Evolutionary conservation across 2,329 filamentous ascomycete species (phyloP).

Genomic region (Bipolaris zeicola): DNA sequence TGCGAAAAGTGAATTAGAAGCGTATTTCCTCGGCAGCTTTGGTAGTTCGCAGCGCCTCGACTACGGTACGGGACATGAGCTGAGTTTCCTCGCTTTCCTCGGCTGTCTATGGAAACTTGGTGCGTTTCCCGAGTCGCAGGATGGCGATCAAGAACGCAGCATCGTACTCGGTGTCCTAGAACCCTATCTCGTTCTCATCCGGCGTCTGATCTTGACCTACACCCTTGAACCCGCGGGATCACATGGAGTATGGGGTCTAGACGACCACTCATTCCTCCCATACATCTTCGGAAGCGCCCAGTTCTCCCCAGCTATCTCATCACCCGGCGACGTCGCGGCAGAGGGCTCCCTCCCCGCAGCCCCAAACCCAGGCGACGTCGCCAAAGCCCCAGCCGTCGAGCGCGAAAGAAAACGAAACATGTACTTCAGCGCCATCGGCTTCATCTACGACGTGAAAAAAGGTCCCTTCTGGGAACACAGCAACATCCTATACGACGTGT

Average conservation of each 20-base stretch:
- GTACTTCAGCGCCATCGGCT: constrained; percentile 95
- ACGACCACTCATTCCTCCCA: constrained; percentile 91
- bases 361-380: constrained; percentile 72
- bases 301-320: constrained; percentile 72
- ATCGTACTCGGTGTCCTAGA: constrained; percentile 85
- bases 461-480: constrained; percentile 96
- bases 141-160: constrained; percentile 69
- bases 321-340: constrained; percentile 64
- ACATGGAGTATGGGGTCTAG: constrained; percentile 97
- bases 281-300: constrained; percentile 97
- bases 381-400: constrained; percentile 49
- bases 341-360: constrained; percentile 75
- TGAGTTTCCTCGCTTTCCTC: constrained; percentile 92
- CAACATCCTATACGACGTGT: constrained; percentile 92
- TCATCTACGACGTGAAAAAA: constrained; percentile 96
- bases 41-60: constrained; percentile 89
- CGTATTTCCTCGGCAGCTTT: constrained; percentile 84
- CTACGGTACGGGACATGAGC: constrained; percentile 94
- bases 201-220: constrained; percentile 85
- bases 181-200: constrained; percentile 81
- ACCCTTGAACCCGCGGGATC: constrained; percentile 94
- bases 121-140: constrained; percentile 67
- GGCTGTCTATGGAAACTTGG: constrained; percentile 90
- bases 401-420: constrained; percentile 58
- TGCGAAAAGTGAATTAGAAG: constrained; percentile 70